Conservation (phyloP, 768 basidiomycete species). For the Lactarius akahatsu region DNA sequence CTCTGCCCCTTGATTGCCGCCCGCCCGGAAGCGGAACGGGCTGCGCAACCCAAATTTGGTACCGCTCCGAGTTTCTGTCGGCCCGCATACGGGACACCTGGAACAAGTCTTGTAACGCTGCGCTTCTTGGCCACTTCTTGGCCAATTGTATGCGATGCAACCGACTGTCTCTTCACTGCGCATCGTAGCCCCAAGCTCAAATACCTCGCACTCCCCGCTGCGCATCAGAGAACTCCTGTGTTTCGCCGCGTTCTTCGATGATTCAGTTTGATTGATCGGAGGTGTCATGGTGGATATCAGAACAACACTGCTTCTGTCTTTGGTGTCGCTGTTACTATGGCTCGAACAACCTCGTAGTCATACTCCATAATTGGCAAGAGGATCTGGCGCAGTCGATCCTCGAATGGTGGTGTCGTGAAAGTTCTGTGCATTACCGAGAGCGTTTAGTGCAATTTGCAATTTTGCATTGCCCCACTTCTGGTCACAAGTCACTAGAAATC, state of each 20-base stretch:
- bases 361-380: neutral
- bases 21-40: neutral
- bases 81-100: neutral
- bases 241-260: conserved; percentile 1
- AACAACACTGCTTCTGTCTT: neutral
- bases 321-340: neutral
- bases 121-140: conserved; percentile 19
- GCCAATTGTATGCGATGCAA: neutral
- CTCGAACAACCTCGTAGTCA: neutral
- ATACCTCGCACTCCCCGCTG: conserved; percentile 2
- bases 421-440: neutral
- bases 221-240: neutral
- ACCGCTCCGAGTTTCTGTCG: neutral
- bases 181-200: neutral
- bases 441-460: neutral
- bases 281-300: conserved; percentile 1
- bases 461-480: neutral
- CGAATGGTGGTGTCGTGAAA: neutral
- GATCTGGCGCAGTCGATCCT: neutral
- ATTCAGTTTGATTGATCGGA: neutral
- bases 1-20: conserved; percentile 1
- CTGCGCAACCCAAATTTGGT: conserved; percentile 7
- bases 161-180: neutral
- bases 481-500: neutral
- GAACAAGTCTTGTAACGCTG: neutral